Base-by-base conservation (phyloP, 495 filamentous ascomycete species). In the Clavariopsis aquatica region DNA sequence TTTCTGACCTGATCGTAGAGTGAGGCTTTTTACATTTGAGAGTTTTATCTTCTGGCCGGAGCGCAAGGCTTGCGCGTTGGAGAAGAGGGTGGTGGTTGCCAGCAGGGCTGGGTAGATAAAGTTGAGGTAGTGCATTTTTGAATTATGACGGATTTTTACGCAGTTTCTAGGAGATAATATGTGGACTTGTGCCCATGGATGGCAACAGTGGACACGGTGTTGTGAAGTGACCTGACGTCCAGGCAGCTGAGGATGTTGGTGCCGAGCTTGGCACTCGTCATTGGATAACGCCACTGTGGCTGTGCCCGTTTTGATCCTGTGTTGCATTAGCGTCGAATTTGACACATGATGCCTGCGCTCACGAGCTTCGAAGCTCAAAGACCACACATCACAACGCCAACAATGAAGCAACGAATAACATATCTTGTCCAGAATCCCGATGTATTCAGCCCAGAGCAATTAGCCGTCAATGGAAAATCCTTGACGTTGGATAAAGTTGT, bases 361-460 rank as follows among this genome's bases (percentile, higher is more conserved):
- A 60, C 55, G 19, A 26, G 15, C 20, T 34, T n/a, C 13, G 36
- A 15, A 34, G 26, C 13, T 20, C 22, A 27, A 45, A 55, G 17
- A 19, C 19, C 34, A 13, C 31, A 54, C 24, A 36, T 36, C n/a
- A n/a, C n/a, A n/a, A n/a, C 38, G 1, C 13, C 28, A 70, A 63
- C 36, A 13, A 98, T 98, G 93, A 87, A 88, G 68, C 87, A 91
- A 78, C 83, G 93, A 74, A 87, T 91, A 53, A 96, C 93, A 20
- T 96, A 86, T 73, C 71, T 96, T 57, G 87, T 91, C 49, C 79
- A 79, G 43, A 72, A 83, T 28, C 79, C 85, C 22, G 78, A 87
- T 46, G 80, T 81, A 1, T 81, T 92, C 20, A 81, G 86, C 20
- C 84, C 86, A 0, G 74, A 85, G 17, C 81, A 84, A 49, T 75